Conservation (phyloP, 116 monocot genomes). For the Zostera marina region DNA sequence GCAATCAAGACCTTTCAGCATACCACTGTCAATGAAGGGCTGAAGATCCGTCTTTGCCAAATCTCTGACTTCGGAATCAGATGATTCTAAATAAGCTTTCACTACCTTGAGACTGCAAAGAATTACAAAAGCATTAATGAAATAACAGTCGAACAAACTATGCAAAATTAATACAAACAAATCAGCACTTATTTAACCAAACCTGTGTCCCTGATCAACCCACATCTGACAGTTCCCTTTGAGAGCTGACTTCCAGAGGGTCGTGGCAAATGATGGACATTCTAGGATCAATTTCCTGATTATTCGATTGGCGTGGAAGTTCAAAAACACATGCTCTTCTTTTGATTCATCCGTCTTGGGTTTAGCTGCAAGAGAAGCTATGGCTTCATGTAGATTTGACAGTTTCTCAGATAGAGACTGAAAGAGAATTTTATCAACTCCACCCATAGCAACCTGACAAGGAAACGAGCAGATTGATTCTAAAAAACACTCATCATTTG, state of each 20-base stretch:
- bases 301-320: slow-evolving; percentile 73
- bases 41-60: slow-evolving; percentile 49
- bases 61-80: slow-evolving; percentile 29
- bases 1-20: slow-evolving; percentile 18
- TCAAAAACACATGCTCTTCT: slow-evolving; percentile 62
- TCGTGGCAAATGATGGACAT: slow-evolving; percentile 46
- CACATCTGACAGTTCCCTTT: slow-evolving; percentile 60
- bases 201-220: slow-evolving; percentile 95
- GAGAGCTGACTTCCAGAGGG: slow-evolving; percentile 54
- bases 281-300: slow-evolving; percentile 71
- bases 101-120: slow-evolving; percentile 68
- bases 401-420: slow-evolving; percentile 27
- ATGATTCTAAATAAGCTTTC: slow-evolving; percentile 72
- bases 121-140: background rate
- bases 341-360: slow-evolving; percentile 33
- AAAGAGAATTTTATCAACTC: slow-evolving; percentile 34
- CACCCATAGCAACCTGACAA: slow-evolving; percentile 57
- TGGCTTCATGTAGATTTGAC: slow-evolving; percentile 38
- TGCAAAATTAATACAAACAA: background rate
- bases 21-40: slow-evolving; percentile 40
- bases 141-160: background rate
- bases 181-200: background rate
- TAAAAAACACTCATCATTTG: no score
- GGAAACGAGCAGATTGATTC: no score
- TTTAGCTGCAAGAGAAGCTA: slow-evolving; percentile 49